Percentiles rank a stretch among this genome's conserved stretches.
These are phyloP conservation scores for Porosira glacialis DNA, from an alignment of 352 stramenopile species.

Conservation along the genomic window DNA sequence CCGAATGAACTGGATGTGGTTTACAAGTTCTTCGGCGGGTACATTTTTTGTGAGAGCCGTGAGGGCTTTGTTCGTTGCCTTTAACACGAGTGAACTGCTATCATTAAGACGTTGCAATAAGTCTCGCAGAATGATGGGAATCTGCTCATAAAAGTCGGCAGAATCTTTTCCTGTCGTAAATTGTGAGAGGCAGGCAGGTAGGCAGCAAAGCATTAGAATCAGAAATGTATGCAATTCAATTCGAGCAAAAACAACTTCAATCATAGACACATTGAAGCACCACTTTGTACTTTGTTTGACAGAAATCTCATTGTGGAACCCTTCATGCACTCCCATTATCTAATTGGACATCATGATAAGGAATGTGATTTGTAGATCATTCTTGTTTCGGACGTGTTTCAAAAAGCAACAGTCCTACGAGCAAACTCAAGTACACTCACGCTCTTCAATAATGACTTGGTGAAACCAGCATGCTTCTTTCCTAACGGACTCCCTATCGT, in stretches of 20 bases:
- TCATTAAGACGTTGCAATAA: conserved; percentile 96
- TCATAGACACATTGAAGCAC: too few relatives aligned
- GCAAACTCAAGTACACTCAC: too few relatives aligned
- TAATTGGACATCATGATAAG: conserved; percentile 38
- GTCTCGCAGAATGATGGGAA: conserved; percentile 93
- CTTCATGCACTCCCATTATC: conserved; percentile 47
- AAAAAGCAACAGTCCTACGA: too few relatives aligned
- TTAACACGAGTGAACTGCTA: conserved; percentile 84
- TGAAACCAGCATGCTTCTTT: conserved; percentile 89
- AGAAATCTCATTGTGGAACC: conserved; percentile 58
- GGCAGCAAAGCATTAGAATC: conserved; percentile 17
- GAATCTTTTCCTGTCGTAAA: conserved; percentile 70
- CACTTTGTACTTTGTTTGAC: conserved; percentile 43
- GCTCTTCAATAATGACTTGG: conserved; percentile 85
- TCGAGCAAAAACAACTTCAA: too few relatives aligned
- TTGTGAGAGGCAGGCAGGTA: conserved; percentile 22
- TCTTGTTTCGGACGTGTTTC: too few relatives aligned
- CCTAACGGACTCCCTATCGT: conserved; percentile 84
- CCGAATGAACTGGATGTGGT: conserved; percentile 95
- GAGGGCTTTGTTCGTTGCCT: conserved; percentile 86
- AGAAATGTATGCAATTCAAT: conserved; percentile 2
- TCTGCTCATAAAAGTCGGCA: conserved; percentile 88
- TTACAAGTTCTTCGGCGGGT: conserved; percentile 88
- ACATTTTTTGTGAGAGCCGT: conserved; percentile 87
- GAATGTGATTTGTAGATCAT: too few relatives aligned